These are phyloP conservation scores for Trametes cinnabarina DNA, from an alignment of 768 basidiomycete species.

Conservation along the genomic window DNA sequence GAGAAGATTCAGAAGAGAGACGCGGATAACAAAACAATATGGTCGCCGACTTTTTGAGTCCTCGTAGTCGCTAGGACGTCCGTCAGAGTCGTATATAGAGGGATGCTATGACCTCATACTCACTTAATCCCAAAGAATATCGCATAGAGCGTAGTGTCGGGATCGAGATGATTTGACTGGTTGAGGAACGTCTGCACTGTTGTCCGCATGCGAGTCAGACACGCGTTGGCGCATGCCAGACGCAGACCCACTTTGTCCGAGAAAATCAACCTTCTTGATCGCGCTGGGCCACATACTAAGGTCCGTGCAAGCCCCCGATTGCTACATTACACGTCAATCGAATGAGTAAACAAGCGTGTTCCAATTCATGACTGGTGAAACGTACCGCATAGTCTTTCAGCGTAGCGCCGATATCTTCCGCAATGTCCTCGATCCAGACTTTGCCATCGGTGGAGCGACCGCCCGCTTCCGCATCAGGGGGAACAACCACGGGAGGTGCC, in stretches of 20 bases:
- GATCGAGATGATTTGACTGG: constrained; percentile 44
- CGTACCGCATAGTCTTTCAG: constrained; percentile 52
- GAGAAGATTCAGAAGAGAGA: background rate
- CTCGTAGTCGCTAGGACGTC: constrained; percentile 38
- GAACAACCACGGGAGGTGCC: constrained; percentile 39
- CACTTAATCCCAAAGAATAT: constrained; percentile 58
- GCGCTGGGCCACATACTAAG: constrained; percentile 52
- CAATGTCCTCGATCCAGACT: constrained; percentile 50
- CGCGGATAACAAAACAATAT: background rate
- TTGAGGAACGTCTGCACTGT: constrained; percentile 43
- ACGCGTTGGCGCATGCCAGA: too few relatives aligned
- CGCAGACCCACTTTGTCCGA: constrained; percentile 41
- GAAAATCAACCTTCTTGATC: constrained; percentile 45
- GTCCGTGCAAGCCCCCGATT: constrained; percentile 48
- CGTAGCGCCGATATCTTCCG: constrained; percentile 37
- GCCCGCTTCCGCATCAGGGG: constrained; percentile 47
- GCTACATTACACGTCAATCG: too few relatives aligned
- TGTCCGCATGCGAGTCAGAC: too few relatives aligned
- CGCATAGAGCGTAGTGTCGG: constrained; percentile 47
- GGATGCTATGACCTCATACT: constrained; percentile 8
- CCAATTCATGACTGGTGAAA: background rate
- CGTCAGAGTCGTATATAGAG: background rate
- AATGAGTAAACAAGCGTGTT: too few relatives aligned
- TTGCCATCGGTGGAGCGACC: constrained; percentile 50
- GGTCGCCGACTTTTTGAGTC: constrained; percentile 38